Base-by-base conservation (phyloP, 805 yeast species). In the Wickerhamiella azymoides region DNA sequence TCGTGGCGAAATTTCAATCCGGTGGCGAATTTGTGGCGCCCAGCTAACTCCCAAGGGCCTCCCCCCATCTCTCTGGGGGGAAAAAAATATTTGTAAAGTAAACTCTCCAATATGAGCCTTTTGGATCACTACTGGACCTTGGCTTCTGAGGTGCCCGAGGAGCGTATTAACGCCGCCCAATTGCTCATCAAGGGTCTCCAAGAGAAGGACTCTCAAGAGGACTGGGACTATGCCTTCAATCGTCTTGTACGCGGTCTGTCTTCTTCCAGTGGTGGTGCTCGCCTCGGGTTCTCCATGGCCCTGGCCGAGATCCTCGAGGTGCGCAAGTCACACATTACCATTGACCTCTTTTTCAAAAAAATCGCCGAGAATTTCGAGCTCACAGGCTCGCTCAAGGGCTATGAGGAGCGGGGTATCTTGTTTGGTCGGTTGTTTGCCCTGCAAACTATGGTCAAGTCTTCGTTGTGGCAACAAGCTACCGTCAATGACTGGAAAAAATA, bases 201-300 rank as follows among this genome's bases (percentile, higher is more conserved):
- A 18, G 49, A 49, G n/a, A 45, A 49, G 7, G 51, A 61, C 35
- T 46, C 11, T 24, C 60, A 62, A 18, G 67, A 66, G 1, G 95
- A 86, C 54, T 85, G 89, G 85, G 73, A 73, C 41, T 89, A 89
- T 58, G 92, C 94, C 0, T 62, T 84, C 46, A 74, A 75, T 50
- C 72, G 97, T 57, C 68, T 89, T 50, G 72, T 84, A 52, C 79
- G 77, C 51, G 96, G 97, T 43, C 65, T 89, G 27, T 69, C 85
- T 4, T 81, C 95, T 5, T 73, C 86, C 13, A 74, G 92, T 56
- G 93, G 82, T 19, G 72, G 85, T 40, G 92, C 95, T 1, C 69
- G 96, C 47, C 63, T 84, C 25, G 97, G 97, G 4, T 89, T 80
- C 57, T 83, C 95, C 2, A 74, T 84, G 71, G 89, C 95, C 39